Percentiles rank a stretch among this genome's conserved stretches.
Conservation (phyloP, 176 grass and related monocot species). For the Oryza australiensis region DNA sequence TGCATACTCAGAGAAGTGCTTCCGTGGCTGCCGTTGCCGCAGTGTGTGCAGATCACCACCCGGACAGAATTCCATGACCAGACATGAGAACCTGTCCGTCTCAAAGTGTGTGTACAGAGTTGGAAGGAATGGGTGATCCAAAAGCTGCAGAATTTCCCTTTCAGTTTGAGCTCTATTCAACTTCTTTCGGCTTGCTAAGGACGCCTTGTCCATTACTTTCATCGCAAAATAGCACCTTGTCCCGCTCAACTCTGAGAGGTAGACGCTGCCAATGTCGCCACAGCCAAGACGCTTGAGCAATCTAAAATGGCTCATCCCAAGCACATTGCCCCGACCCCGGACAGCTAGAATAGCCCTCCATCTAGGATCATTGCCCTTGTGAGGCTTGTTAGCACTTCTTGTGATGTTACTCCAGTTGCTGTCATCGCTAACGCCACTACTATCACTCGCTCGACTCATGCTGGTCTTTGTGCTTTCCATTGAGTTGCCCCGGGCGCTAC, state of each 20-base stretch:
- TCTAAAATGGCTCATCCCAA: slow-evolving; percentile 93
- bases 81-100: slow-evolving; percentile 75
- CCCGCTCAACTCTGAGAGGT: slow-evolving; percentile 80
- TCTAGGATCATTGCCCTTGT: slow-evolving; percentile 87
- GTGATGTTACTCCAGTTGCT: slow-evolving; percentile 70
- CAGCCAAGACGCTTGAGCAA: slow-evolving; percentile 75
- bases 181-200: slow-evolving; percentile 72
- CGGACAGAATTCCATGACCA: slow-evolving; percentile 90
- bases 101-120: slow-evolving; percentile 85
- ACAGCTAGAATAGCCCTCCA: slow-evolving; percentile 83
- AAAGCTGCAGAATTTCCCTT: slow-evolving; percentile 78
- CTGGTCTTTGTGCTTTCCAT: slow-evolving; percentile 73
- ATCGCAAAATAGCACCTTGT: slow-evolving; percentile 86
- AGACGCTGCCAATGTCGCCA: slow-evolving; percentile 83
- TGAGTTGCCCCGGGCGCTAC: slow-evolving; percentile 49
- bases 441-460: slow-evolving; percentile 74
- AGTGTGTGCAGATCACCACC: slow-evolving; percentile 81
- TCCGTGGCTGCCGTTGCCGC: slow-evolving; percentile 69
- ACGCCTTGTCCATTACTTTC: slow-evolving; percentile 91
- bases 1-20: slow-evolving; percentile 80
- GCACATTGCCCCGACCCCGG: slow-evolving; percentile 48
- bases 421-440: slow-evolving; percentile 76
- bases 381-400: slow-evolving; percentile 72
- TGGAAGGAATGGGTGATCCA: slow-evolving; percentile 78
- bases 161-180: slow-evolving; percentile 74